Percentiles rank a stretch among this genome's conserved stretches.
Conservation (phyloP, 2,329 filamentous ascomycete species). For the Curvularia sp. region DNA sequence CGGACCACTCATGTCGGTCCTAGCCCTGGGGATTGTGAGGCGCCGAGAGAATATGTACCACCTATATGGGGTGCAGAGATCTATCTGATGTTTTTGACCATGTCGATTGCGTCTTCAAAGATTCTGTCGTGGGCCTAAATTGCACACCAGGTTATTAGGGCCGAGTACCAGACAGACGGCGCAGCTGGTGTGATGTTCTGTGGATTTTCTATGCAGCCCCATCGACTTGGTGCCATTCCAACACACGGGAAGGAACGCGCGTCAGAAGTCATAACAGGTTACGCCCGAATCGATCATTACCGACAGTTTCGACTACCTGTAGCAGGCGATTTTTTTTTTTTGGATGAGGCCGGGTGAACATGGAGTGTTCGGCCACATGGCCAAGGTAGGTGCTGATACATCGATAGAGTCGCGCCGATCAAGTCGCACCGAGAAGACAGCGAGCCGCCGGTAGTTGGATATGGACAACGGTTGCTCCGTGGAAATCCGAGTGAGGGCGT, state of each 20-base stretch:
- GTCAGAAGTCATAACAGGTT: background rate
- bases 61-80: background rate
- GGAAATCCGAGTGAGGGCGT: background rate
- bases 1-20: constrained; percentile 4
- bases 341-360: background rate
- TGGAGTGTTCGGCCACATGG: background rate
- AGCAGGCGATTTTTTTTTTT: background rate
- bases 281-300: background rate
- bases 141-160: background rate
- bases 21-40: background rate
- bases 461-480: background rate
- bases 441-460: background rate
- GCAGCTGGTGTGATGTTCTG: background rate
- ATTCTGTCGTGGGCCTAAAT: background rate
- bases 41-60: background rate
- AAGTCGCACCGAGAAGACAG: background rate
- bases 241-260: background rate
- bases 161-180: background rate
- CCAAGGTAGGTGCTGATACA: background rate
- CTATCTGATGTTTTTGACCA: background rate
- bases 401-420: background rate
- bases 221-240: background rate
- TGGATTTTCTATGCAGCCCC: background rate
- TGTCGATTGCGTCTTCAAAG: background rate
- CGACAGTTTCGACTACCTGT: background rate